phyloP scores from a whole-genome alignment of 1,284 basidiomycete species.

The Austroboletus olivaceoglutinosus region DNA sequence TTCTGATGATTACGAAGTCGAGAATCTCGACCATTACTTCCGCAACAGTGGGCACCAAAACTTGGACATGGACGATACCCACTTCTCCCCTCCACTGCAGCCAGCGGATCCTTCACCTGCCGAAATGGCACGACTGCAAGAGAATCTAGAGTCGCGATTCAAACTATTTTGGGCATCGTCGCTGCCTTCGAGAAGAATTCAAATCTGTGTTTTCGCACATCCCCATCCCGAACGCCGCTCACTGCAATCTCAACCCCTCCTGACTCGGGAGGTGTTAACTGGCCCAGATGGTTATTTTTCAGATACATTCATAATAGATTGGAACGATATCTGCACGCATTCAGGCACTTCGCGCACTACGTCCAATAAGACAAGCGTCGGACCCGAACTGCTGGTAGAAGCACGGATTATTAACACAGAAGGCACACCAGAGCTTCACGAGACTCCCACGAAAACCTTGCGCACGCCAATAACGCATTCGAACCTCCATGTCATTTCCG shows the following conservation, averaged over 20 bases:
- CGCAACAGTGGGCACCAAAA: slow-evolving; percentile 19
- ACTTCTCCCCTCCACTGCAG: slow-evolving; percentile 11
- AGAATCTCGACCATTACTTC: slow-evolving; percentile 33
- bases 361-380: slow-evolving; percentile 49
- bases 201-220: slow-evolving; percentile 53
- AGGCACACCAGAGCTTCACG: slow-evolving; percentile 35
- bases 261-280: slow-evolving; percentile 52
- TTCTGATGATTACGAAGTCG: slow-evolving; percentile 55
- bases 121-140: slow-evolving; percentile 56
- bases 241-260: slow-evolving; percentile 45
- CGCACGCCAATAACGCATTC: slow-evolving; percentile 26
- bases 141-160: slow-evolving; percentile 71
- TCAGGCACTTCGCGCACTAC: slow-evolving; percentile 56
- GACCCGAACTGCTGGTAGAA: slow-evolving; percentile 56
- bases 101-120: slow-evolving; percentile 20
- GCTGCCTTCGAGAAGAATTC: slow-evolving; percentile 57
- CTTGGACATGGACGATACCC: slow-evolving; percentile 21
- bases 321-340: slow-evolving; percentile 67
- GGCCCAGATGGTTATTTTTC: slow-evolving; percentile 71
- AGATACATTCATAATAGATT: slow-evolving; percentile 56
- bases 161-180: slow-evolving; percentile 77
- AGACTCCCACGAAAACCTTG: slow-evolving; percentile 18
- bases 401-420: slow-evolving; percentile 45
- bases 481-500: slow-evolving; percentile 78
- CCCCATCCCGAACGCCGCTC: slow-evolving; percentile 23